phyloP scores from a whole-genome alignment of 2,329 filamentous ascomycete genomes.

The Blumeria hordei region DNA sequence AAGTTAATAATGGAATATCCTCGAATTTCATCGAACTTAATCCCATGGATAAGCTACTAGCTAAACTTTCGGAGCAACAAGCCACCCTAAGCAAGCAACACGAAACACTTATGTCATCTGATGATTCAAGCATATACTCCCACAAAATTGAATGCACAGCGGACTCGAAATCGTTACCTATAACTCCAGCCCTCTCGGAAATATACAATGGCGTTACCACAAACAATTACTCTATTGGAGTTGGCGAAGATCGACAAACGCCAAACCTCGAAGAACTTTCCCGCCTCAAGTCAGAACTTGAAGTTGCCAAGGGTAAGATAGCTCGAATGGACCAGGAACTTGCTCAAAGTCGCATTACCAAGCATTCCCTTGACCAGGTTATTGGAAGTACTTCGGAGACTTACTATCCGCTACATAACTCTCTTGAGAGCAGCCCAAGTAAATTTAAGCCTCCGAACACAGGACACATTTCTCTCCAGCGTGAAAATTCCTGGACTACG shows the following conservation, averaged over 20 bases:
- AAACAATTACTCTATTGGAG: conserved; percentile 25
- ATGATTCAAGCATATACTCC: conserved; percentile 10
- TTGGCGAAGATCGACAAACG: conserved; percentile 16
- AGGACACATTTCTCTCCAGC: conserved; percentile 16
- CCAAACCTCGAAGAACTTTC: conserved; percentile 31
- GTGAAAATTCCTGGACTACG: conserved; percentile 25
- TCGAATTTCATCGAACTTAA: conserved; percentile 18
- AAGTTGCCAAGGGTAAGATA: conserved; percentile 45
- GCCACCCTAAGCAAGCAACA: conserved; percentile 32
- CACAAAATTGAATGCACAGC: conserved; percentile 21
- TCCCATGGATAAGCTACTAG: conserved; percentile 47
- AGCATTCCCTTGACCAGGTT: conserved; percentile 30
- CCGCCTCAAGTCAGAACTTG: conserved; percentile 46
- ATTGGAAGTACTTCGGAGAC: conserved; percentile 24
- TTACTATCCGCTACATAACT: conserved; percentile 15
- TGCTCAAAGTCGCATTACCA: conserved; percentile 34
- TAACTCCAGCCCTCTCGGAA: conserved; percentile 34
- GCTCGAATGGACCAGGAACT: conserved; percentile 48
- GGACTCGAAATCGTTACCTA: conserved; percentile 32
- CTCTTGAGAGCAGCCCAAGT: conserved; percentile 4
- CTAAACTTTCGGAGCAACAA: conserved; percentile 51
- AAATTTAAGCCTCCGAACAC: background rate
- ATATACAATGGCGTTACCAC: conserved; percentile 21
- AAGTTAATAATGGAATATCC: conserved; percentile 22
- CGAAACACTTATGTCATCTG: conserved; percentile 21